A percentile compares a stretch with the other conserved stretches of the same genome.
Evolutionary conservation across 2,329 filamentous ascomycete genomes (phyloP).

Genomic region (Myriosclerotinia curreyana): DNA sequence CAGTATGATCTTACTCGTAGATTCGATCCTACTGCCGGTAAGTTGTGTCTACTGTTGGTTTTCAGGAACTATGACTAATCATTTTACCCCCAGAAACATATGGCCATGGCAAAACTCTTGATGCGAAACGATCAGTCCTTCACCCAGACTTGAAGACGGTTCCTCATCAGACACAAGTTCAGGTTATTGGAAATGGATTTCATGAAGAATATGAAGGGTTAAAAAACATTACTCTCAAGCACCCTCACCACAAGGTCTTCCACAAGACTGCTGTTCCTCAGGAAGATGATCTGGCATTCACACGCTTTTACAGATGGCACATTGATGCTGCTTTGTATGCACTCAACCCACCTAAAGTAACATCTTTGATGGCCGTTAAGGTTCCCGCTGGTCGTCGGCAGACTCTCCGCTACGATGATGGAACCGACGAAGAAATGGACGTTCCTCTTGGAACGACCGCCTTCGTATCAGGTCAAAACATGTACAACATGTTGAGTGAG

Average conservation of each 20-base stretch:
- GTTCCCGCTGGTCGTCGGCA: conserved; percentile 66
- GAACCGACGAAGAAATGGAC: conserved; percentile 59
- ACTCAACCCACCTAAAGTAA: conserved; percentile 70
- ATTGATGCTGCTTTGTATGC: conserved; percentile 76
- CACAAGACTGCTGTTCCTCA: conserved; percentile 64
- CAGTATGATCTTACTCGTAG: conserved; percentile 71
- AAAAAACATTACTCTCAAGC: conserved; percentile 62
- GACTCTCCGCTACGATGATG: conserved; percentile 71
- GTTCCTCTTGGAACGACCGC: conserved; percentile 75
- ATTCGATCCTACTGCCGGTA: conserved; percentile 62
- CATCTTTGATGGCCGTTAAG: conserved; percentile 68
- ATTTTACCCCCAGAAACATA: conserved; percentile 48
- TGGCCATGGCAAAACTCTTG: conserved; percentile 73
- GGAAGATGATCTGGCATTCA: conserved; percentile 55
- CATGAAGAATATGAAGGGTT: conserved; percentile 69
- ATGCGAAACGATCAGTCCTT: conserved; percentile 61
- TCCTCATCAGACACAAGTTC: conserved; percentile 74
- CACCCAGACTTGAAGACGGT: conserved; percentile 77
- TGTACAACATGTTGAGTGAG: conserved; percentile 64
- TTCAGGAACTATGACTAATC: not conserved
- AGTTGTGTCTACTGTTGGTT: not conserved
- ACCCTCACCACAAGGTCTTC: conserved; percentile 76
- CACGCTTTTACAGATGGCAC: conserved; percentile 73
- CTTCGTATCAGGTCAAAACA: conserved; percentile 68
- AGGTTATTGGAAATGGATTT: conserved; percentile 75